Conservation (phyloP, 2,329 filamentous ascomycete species). For the Volutella citrinella region DNA sequence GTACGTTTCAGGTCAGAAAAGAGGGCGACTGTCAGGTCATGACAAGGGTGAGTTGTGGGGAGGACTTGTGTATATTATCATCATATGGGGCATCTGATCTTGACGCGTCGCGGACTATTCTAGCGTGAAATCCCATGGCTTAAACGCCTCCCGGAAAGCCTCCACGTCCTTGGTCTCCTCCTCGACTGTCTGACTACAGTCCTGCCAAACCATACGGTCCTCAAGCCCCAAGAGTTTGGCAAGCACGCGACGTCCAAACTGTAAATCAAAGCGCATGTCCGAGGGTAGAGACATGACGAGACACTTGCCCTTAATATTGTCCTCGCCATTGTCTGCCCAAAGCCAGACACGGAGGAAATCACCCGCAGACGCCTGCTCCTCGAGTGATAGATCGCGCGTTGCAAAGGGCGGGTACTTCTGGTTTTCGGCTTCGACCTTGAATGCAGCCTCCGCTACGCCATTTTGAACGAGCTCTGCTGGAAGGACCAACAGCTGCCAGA, state of each 20-base stretch:
- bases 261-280: conserved; percentile 78
- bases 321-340: conserved; percentile 60
- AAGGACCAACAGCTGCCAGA: conserved; percentile 91
- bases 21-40: too few species aligned
- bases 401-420: conserved; percentile 51
- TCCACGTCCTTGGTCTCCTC: conserved; percentile 79
- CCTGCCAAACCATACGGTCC: conserved; percentile 76
- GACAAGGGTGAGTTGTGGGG: too few species aligned
- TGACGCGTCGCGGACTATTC: too few species aligned
- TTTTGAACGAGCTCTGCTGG: conserved; percentile 63
- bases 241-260: conserved; percentile 84
- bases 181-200: conserved; percentile 71
- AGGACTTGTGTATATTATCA: too few species aligned
- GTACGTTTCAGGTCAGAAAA: too few species aligned
- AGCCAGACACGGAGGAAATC: conserved; percentile 85
- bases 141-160: conserved; percentile 77
- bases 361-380: conserved; percentile 43
- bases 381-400: conserved; percentile 46
- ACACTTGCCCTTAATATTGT: conserved; percentile 56
- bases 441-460: conserved; percentile 81
- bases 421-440: conserved; percentile 86
- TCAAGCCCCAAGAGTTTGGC: conserved; percentile 84
- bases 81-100: conserved; percentile 10
- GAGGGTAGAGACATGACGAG: conserved; percentile 72
- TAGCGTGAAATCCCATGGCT: conserved; percentile 79